Percentiles rank a stretch among this genome's conserved stretches.
Conservation (phyloP, 2,329 filamentous ascomycete genomes). For the Hymenoscyphus linearis region DNA sequence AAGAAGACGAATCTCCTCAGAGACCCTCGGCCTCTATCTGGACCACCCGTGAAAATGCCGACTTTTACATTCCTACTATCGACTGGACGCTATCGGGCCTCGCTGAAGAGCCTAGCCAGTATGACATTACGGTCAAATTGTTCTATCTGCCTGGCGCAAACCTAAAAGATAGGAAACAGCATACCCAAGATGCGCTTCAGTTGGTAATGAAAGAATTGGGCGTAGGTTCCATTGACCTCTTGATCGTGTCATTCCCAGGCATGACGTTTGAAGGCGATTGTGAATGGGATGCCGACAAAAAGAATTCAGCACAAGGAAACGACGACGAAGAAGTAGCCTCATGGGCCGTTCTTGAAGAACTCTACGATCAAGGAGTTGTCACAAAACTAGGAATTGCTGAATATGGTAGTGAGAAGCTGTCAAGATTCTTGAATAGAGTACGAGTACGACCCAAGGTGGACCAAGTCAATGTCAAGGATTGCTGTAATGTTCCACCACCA, state of each 20-base stretch:
- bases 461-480: slow-evolving; percentile 94
- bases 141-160: slow-evolving; percentile 80
- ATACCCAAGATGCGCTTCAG: slow-evolving; percentile 72
- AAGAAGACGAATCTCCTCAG: slow-evolving; percentile 28
- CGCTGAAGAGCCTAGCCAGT: slow-evolving; percentile 74
- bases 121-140: slow-evolving; percentile 92
- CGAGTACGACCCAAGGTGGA: slow-evolving; percentile 74
- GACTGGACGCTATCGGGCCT: slow-evolving; percentile 67
- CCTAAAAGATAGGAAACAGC: slow-evolving; percentile 56
- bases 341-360: slow-evolving; percentile 66
- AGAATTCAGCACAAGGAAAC: slow-evolving; percentile 55
- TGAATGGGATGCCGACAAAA: slow-evolving; percentile 67
- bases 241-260: slow-evolving; percentile 90
- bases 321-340: slow-evolving; percentile 64
- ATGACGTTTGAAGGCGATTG: slow-evolving; percentile 92
- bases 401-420: slow-evolving; percentile 79
- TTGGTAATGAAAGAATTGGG: slow-evolving; percentile 77
- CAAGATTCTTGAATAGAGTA: slow-evolving; percentile 68
- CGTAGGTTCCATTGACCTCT: slow-evolving; percentile 70
- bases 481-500: slow-evolving; percentile 89
- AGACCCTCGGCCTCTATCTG: slow-evolving; percentile 44
- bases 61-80: slow-evolving; percentile 72
- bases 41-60: slow-evolving; percentile 59
- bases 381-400: slow-evolving; percentile 79
- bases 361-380: slow-evolving; percentile 68